phyloP scores from a whole-genome alignment of 495 filamentous ascomycete species.

The Aspergillus heteromorphus region DNA sequence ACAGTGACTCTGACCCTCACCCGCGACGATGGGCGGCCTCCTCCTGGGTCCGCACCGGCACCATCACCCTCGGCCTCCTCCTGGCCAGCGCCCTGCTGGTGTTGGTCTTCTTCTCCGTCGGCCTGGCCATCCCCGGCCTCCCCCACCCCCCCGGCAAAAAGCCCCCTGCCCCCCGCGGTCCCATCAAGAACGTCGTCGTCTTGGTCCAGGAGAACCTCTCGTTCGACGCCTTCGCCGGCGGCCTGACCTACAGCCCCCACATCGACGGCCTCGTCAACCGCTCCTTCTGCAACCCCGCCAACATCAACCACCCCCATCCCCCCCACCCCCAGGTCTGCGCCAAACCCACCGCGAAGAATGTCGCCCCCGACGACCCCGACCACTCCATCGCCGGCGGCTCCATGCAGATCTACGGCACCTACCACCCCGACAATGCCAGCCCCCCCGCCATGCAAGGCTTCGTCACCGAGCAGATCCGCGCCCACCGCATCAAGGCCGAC shows the following conservation, averaged over 20 bases:
- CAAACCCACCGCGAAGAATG: conserved; percentile 24
- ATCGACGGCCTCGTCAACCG: conserved; percentile 32
- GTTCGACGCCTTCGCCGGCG: conserved; percentile 40
- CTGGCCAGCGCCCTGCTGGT: conserved; percentile 3
- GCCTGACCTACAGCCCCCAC: conserved; percentile 28
- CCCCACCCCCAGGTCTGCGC: conserved; percentile 33
- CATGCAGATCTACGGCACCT: conserved; percentile 44
- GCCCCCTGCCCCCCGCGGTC: conserved; percentile 15
- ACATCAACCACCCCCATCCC: conserved; percentile 28
- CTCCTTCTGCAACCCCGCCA: conserved; percentile 37
- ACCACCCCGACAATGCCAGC: conserved; percentile 28
- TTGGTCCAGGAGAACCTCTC: conserved; percentile 42
- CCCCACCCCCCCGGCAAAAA: conserved; percentile 4
- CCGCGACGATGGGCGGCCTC: not conserved
- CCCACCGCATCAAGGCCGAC: conserved; percentile 27
- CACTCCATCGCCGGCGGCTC: conserved; percentile 46
- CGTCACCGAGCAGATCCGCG: conserved; percentile 39
- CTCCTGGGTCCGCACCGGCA: not conserved
- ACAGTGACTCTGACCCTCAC: too few relatives aligned
- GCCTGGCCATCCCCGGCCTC: conserved; percentile 3
- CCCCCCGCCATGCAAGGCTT: conserved; percentile 36
- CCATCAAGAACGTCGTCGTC: conserved; percentile 43
- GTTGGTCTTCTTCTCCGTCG: conserved; percentile 4
- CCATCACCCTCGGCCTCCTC: conserved; percentile 1
- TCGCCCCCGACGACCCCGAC: conserved; percentile 42